Conservation (phyloP, 2,329 filamentous ascomycete species). For the Cladosporium sp. region DNA sequence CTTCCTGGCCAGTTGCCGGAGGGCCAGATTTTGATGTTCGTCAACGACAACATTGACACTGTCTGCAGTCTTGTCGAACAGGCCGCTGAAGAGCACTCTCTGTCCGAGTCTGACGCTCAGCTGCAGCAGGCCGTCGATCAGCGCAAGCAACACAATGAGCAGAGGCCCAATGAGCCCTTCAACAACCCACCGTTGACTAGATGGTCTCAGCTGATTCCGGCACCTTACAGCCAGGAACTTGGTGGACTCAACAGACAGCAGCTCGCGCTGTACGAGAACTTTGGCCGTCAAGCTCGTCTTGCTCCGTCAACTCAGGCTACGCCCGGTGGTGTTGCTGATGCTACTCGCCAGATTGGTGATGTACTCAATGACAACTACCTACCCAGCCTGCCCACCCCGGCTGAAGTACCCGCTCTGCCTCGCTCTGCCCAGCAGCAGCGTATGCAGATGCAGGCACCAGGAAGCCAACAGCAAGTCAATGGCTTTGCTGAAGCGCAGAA, state of each 20-base stretch:
- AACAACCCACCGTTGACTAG: constrained; percentile 75
- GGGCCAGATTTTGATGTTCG: constrained; percentile 95
- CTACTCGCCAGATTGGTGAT: constrained; percentile 57
- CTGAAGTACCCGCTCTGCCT: constrained; percentile 58
- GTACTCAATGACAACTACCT: constrained; percentile 59
- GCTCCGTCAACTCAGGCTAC: constrained; percentile 46
- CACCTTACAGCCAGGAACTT: constrained; percentile 83
- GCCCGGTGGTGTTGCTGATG: constrained; percentile 37
- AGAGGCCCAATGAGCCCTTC: constrained; percentile 78
- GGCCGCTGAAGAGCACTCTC: constrained; percentile 86
- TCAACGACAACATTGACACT: constrained; percentile 93
- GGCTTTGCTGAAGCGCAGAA: constrained; percentile 56
- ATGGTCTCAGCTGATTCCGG: constrained; percentile 91
- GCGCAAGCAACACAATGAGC: constrained; percentile 69
- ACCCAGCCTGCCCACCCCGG: constrained; percentile 59
- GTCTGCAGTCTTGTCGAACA: constrained; percentile 94
- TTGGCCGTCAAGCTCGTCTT: constrained; percentile 75
- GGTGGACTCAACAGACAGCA: constrained; percentile 85
- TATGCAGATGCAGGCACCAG: constrained; percentile 35
- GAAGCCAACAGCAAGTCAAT: constrained; percentile 47
- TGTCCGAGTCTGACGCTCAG: constrained; percentile 93
- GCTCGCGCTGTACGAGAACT: constrained; percentile 94
- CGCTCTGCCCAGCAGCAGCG: constrained; percentile 51
- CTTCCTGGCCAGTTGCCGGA: constrained; percentile 75
- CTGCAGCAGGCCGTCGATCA: constrained; percentile 76